Evolutionary conservation across 495 filamentous ascomycete species (phyloP), one percentile per base, ranked within the genome.

Genomic region (Penicillium lividum): DNA sequence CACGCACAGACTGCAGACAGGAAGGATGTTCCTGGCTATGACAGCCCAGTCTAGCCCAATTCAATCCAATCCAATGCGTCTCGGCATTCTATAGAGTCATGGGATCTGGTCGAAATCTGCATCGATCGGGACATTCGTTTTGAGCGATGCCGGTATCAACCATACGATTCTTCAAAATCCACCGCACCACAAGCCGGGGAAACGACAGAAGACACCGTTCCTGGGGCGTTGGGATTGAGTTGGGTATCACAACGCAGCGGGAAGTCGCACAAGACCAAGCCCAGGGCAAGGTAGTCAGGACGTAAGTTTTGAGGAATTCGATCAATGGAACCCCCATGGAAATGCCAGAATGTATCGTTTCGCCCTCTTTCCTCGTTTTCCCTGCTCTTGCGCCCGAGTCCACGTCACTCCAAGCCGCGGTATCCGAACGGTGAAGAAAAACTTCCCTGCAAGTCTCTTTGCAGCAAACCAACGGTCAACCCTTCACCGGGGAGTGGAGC

Each of bases 191-290:
- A 38, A 40, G 49, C n/a, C 31, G 5, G 49, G 16, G 4, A 40
- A 38, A 36, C 34, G 4, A 8, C 13, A 49, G 11, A 31, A 29
- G 25, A 30, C 50, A 5, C 36, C 18, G 54, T 58, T 53, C 62
- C 62, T 58, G 58, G 42, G 28, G 25, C 33, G 33, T 53, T 44
- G 42, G 30, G 18, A 55, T 49, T 36, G 49, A 56, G 52, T 45
- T 50, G 43, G 54, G 62, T 65, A 44, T 49, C 58, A 65, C 62
- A 47, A 54, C 43, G 45, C 27, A 48, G 29, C 36, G 34, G 40
- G 22, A 10, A 46, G 54, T 62, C 27, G 16, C 55, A 65, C 58
- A 58, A 22, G n/a, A 28, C 45, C 44, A 40, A 49, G 16, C 2
- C 27, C 30, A 29, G 44, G 18, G 33, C 45, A 55, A 46, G 53